Conservation (phyloP, 2,329 filamentous ascomycete species). For the Dactylellina haptotyla region DNA sequence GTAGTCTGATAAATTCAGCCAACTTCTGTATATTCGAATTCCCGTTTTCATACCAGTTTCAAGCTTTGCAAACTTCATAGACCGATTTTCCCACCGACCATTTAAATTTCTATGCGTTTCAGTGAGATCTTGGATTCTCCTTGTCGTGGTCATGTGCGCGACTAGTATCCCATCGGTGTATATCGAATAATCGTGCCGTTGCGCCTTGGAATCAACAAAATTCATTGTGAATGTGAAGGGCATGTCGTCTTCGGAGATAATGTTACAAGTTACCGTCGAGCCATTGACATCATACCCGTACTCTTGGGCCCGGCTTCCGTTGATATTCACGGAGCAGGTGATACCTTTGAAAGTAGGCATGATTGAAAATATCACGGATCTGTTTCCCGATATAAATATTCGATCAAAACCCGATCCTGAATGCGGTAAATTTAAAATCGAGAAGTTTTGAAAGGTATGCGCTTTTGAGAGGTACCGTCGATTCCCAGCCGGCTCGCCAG, state of each 20-base stretch:
- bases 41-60: constrained; percentile 28
- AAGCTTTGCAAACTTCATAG: constrained; percentile 28
- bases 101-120: neutral
- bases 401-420: too few species aligned
- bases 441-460: too few species aligned
- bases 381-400: too few species aligned
- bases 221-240: constrained; percentile 22
- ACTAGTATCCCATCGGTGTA: constrained; percentile 8
- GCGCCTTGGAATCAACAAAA: constrained; percentile 5
- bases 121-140: neutral
- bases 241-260: constrained; percentile 29
- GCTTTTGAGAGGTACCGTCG: too few species aligned
- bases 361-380: neutral
- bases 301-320: constrained; percentile 13
- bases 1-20: neutral
- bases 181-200: constrained; percentile 2
- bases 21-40: too few species aligned
- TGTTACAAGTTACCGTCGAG: constrained; percentile 16
- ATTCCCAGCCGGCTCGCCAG: too few species aligned
- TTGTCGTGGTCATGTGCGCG: neutral
- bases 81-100: neutral
- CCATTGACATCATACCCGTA: constrained; percentile 7
- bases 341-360: constrained; percentile 38
- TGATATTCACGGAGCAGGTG: neutral
- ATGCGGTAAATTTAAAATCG: too few species aligned